These are phyloP conservation scores for Drosera capensis DNA, from an alignment of 148 eudicot genomes.

Conservation along the genomic window DNA sequence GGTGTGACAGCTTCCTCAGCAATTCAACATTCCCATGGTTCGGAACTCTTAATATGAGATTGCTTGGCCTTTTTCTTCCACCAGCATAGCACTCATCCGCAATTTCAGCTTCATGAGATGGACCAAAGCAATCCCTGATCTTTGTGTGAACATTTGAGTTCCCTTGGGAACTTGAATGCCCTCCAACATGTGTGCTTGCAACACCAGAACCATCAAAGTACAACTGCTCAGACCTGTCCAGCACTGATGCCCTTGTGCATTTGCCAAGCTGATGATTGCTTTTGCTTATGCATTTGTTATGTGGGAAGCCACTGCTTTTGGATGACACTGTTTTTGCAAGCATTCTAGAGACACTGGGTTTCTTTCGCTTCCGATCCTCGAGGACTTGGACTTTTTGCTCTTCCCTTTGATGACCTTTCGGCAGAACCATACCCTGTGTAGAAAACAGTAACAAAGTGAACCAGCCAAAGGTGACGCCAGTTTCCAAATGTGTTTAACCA, in stretches of 20 bases:
- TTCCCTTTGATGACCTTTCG: too few species aligned
- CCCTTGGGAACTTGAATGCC: constrained; percentile 11
- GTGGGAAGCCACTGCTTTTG: constrained; percentile 24
- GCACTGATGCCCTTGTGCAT: constrained; percentile 8
- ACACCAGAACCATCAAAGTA: constrained; percentile 10
- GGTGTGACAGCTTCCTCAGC: constrained; percentile 4
- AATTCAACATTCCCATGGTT: constrained; percentile 8
- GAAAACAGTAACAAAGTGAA: background rate
- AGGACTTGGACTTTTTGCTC: constrained; percentile 9
- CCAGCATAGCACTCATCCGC: constrained; percentile 6
- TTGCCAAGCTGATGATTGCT: constrained; percentile 10
- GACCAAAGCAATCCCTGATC: constrained; percentile 12
- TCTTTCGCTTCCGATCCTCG: constrained; percentile 16
- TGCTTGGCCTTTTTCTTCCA: constrained; percentile 12
- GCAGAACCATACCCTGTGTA: constrained; percentile 1
- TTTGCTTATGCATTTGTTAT: constrained; percentile 20
- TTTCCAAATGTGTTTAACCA: too few species aligned
- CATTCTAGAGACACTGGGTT: constrained; percentile 20
- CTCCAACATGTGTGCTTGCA: constrained; percentile 11
- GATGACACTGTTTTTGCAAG: constrained; percentile 21
- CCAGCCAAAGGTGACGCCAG: too few species aligned
- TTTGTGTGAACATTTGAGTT: constrained; percentile 14
- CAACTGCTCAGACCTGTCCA: constrained; percentile 15
- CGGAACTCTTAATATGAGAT: constrained; percentile 11
- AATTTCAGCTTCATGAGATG: constrained; percentile 5